These are phyloP conservation scores for Zychaea mexicana DNA, from an alignment of 371 early-diverging fungal species.

Conservation along the genomic window DNA sequence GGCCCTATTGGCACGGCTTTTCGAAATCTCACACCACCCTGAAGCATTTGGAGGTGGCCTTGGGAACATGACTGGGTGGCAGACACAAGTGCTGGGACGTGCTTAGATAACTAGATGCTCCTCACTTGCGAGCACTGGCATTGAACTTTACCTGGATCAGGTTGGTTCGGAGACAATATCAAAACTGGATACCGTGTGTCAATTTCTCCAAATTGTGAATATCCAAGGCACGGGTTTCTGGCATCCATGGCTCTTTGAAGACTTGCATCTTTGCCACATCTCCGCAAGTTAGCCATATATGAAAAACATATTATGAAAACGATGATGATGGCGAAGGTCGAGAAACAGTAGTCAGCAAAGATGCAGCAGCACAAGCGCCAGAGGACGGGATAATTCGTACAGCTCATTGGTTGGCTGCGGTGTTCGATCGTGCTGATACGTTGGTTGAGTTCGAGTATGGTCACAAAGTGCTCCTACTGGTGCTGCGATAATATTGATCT, in stretches of 20 bases:
- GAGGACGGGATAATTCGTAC: neutral
- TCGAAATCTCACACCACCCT: neutral
- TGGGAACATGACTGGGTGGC: neutral
- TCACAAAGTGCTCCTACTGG: neutral
- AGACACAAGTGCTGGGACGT: neutral
- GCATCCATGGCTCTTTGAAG: neutral
- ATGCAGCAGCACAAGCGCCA: neutral
- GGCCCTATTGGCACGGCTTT: neutral
- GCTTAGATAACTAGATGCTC: neutral
- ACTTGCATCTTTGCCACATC: neutral
- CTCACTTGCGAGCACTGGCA: neutral
- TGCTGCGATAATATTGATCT: too few species aligned
- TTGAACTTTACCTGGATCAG: neutral
- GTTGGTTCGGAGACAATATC: neutral
- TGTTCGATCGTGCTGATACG: neutral
- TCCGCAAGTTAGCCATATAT: neutral
- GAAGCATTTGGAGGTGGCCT: neutral
- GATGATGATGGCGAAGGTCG: neutral
- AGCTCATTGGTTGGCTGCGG: neutral
- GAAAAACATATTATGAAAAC: neutral
- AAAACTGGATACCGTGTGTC: neutral
- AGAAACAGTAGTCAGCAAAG: too few species aligned
- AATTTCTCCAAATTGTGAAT: neutral
- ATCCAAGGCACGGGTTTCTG: neutral
- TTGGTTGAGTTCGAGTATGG: neutral